Percentiles rank a stretch among this genome's conserved stretches.
These are phyloP conservation scores for Limnanthes douglasii DNA, from an alignment of 345 rosid species.

Conservation along the genomic window DNA sequence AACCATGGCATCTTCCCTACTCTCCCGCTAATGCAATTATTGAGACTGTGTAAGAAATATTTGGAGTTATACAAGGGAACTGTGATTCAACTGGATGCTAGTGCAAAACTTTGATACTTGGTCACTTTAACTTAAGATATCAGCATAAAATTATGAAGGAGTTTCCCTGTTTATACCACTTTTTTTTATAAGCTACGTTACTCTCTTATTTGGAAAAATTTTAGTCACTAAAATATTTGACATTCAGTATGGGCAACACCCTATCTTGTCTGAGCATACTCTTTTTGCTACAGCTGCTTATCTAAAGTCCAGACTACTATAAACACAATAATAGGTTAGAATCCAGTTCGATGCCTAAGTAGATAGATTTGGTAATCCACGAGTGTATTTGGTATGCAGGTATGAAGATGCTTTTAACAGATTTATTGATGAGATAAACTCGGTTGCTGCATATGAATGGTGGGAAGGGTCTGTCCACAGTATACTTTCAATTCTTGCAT, in stretches of 20 bases:
- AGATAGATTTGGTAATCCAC: constrained; percentile 5
- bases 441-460: constrained; percentile 98
- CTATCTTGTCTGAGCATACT: too few species aligned
- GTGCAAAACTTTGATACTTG: constrained; percentile 5
- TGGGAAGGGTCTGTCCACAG: constrained; percentile 99
- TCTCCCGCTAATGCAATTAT: constrained; percentile 84
- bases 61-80: not conserved
- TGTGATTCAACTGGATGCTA: constrained; percentile 10
- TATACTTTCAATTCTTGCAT: constrained; percentile 79
- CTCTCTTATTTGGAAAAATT: too few species aligned
- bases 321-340: constrained; percentile 3
- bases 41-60: constrained; percentile 87
- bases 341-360: too few species aligned
- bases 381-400: constrained; percentile 26
- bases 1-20: constrained; percentile 98
- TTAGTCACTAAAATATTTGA: too few species aligned
- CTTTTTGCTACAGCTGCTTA: not conserved
- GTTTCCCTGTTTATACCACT: not conserved
- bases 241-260: too few species aligned
- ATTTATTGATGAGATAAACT: constrained; percentile 90
- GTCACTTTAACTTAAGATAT: too few species aligned
- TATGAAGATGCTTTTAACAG: constrained; percentile 97
- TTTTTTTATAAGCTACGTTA: not conserved
- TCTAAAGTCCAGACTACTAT: not conserved
- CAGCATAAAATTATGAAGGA: too few species aligned